A percentile compares a stretch with the other conserved stretches of the same genome.
phyloP scores from a whole-genome alignment of 2,329 filamentous ascomycete species.

The Aspergillus fischeri region DNA sequence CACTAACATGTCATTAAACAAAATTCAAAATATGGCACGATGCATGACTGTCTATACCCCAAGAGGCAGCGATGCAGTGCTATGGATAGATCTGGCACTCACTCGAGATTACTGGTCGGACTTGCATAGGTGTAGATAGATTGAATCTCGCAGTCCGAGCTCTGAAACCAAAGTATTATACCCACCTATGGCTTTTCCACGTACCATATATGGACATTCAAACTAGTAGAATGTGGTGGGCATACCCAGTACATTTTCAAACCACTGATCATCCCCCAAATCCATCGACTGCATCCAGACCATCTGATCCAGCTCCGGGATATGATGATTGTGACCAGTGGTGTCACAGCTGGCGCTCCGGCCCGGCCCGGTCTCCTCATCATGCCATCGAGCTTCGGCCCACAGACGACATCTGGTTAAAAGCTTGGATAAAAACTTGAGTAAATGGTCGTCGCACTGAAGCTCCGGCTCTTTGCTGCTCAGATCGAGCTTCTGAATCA shows the following conservation, averaged over 20 bases:
- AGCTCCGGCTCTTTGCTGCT: slow-evolving; percentile 24
- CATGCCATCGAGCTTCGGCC: slow-evolving; percentile 16
- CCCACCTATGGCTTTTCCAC: too few species aligned
- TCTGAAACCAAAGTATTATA: too few species aligned
- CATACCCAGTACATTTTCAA: slow-evolving; percentile 19
- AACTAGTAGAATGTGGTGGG: slow-evolving; percentile 30
- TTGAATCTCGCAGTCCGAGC: too few species aligned
- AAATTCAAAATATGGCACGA: too few species aligned
- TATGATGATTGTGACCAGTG: not conserved
- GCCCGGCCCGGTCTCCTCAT: not conserved
- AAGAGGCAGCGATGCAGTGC: too few species aligned
- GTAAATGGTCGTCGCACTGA: slow-evolving; percentile 26
- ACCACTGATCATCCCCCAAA: slow-evolving; percentile 24
- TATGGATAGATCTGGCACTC: too few species aligned
- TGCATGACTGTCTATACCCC: too few species aligned
- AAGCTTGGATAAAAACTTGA: slow-evolving; percentile 23
- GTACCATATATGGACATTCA: too few species aligned
- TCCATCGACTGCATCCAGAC: slow-evolving; percentile 28
- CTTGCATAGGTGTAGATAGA: too few species aligned
- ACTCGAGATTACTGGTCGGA: too few species aligned
- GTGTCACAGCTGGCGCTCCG: not conserved
- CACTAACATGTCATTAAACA: too few species aligned
- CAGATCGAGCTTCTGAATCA: slow-evolving; percentile 26
- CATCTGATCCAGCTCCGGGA: slow-evolving; percentile 25
- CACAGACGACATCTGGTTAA: slow-evolving; percentile 18